Evolutionary conservation across 768 basidiomycete genomes (phyloP).

Genomic region (Coprinopsis sp.): DNA sequence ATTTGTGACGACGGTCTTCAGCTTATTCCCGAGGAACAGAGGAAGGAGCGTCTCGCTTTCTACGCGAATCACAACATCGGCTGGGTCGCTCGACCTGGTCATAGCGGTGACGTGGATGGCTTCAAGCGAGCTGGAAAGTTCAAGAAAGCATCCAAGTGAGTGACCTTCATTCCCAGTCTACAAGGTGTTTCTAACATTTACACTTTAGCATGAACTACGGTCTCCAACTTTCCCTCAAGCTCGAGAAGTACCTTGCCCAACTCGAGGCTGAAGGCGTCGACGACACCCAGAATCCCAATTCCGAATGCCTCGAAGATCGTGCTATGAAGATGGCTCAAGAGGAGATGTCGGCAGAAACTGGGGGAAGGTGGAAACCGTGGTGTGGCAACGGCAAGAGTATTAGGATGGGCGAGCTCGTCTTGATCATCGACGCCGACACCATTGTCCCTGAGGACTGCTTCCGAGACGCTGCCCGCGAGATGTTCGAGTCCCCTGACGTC

Average conservation of each 20-base stretch:
- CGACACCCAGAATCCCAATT: conserved; percentile 35
- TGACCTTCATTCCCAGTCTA: conserved; percentile 8
- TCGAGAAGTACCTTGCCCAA: conserved; percentile 46
- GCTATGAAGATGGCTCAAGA: conserved; percentile 72
- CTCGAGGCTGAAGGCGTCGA: conserved; percentile 39
- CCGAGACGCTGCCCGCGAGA: conserved; percentile 83
- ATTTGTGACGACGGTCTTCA: conserved; percentile 85
- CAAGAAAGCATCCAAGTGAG: conserved; percentile 70
- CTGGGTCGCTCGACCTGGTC: conserved; percentile 77
- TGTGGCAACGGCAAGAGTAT: conserved; percentile 70
- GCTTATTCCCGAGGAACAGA: conserved; percentile 58
- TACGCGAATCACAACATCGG: conserved; percentile 75
- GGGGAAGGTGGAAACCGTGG: conserved; percentile 58
- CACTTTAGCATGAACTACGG: conserved; percentile 73
- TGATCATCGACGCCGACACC: conserved; percentile 79
- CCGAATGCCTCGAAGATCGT: conserved; percentile 62
- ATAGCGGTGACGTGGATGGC: conserved; percentile 65
- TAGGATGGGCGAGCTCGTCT: conserved; percentile 72
- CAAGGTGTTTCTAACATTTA: conserved; percentile 2
- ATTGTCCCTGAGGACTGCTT: conserved; percentile 84
- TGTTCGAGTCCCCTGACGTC: conserved; percentile 71
- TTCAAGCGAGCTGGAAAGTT: conserved; percentile 92
- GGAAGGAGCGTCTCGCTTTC: conserved; percentile 62
- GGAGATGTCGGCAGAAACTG: conserved; percentile 61
- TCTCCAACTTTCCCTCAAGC: conserved; percentile 53